A percentile compares a stretch with the other conserved stretches of the same genome.
Evolutionary conservation across 805 yeast genomes (phyloP).

Genomic region (Zygoascus flipseniorum): DNA sequence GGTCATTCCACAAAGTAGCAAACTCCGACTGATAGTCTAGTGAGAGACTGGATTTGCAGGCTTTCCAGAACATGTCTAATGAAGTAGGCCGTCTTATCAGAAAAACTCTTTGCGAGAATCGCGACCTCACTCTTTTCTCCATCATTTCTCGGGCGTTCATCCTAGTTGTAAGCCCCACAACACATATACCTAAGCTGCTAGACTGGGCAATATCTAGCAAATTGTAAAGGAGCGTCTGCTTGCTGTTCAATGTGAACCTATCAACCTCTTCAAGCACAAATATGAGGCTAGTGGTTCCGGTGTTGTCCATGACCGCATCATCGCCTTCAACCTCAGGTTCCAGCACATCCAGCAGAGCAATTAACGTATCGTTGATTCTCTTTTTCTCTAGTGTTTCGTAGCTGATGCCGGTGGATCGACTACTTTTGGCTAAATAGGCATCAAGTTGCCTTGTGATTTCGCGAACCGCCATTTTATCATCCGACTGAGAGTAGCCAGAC

Average conservation of each 20-base stretch:
- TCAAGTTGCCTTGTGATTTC: slow-evolving; percentile 84
- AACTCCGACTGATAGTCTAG: slow-evolving; percentile 19
- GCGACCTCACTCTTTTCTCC: slow-evolving; percentile 83
- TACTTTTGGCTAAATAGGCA: slow-evolving; percentile 22
- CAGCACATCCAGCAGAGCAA: slow-evolving; percentile 21
- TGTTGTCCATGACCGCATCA: background rate
- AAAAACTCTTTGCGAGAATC: slow-evolving; percentile 77
- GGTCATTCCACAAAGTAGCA: slow-evolving; percentile 16
- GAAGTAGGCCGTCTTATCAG: slow-evolving; percentile 44
- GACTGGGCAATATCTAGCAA: slow-evolving; percentile 79
- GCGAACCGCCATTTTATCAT: slow-evolving; percentile 71
- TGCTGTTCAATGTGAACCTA: slow-evolving; percentile 55
- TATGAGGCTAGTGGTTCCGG: slow-evolving; percentile 45
- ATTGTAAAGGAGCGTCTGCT: slow-evolving; percentile 82
- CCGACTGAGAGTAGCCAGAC: slow-evolving; percentile 63
- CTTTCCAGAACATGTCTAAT: slow-evolving; percentile 42
- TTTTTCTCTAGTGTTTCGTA: slow-evolving; percentile 22
- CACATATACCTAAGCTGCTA: slow-evolving; percentile 62
- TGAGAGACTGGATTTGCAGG: slow-evolving; percentile 36
- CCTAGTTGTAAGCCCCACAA: slow-evolving; percentile 70
- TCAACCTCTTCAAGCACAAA: slow-evolving; percentile 85
- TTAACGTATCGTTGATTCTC: slow-evolving; percentile 23
- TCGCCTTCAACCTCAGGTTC: slow-evolving; percentile 12
- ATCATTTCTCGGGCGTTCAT: slow-evolving; percentile 69
- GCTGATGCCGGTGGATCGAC: slow-evolving; percentile 10